phyloP scores from a whole-genome alignment of 306 rosid genomes.

The Amphicarpaea edgeworthii region DNA sequence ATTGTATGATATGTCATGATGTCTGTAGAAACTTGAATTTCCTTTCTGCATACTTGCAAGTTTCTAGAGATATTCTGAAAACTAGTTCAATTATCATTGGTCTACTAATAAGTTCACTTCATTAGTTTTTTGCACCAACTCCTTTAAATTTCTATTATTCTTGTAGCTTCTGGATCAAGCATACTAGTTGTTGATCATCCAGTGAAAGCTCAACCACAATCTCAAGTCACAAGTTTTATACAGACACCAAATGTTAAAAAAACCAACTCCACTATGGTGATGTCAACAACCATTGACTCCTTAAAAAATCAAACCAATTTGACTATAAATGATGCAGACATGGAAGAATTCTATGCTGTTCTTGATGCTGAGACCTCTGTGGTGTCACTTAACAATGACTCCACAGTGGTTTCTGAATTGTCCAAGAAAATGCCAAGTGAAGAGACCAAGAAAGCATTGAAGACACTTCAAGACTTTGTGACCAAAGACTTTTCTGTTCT shows the following conservation, averaged over 20 bases:
- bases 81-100: neutral
- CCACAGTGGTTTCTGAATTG: neutral
- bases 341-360: constrained; percentile 49
- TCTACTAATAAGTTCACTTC: neutral
- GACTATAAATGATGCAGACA: constrained; percentile 31
- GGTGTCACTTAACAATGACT: constrained; percentile 5
- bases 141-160: constrained; percentile 14
- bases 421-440: constrained; percentile 34
- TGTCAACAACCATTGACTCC: neutral
- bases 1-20: neutral
- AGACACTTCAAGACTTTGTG: constrained; percentile 35
- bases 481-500: constrained; percentile 34
- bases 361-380: constrained; percentile 40
- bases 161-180: constrained; percentile 31
- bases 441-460: constrained; percentile 27
- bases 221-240: neutral
- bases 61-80: neutral
- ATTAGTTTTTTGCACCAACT: constrained; percentile 2
- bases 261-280: neutral
- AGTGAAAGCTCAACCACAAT: constrained; percentile 14
- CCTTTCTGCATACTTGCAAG: neutral
- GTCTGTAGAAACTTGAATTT: neutral
- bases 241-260: neutral
- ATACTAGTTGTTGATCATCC: constrained; percentile 20
- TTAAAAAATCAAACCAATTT: neutral